phyloP scores from a whole-genome alignment of 495 filamentous ascomycete genomes.

The Hypoxylon rickii region DNA sequence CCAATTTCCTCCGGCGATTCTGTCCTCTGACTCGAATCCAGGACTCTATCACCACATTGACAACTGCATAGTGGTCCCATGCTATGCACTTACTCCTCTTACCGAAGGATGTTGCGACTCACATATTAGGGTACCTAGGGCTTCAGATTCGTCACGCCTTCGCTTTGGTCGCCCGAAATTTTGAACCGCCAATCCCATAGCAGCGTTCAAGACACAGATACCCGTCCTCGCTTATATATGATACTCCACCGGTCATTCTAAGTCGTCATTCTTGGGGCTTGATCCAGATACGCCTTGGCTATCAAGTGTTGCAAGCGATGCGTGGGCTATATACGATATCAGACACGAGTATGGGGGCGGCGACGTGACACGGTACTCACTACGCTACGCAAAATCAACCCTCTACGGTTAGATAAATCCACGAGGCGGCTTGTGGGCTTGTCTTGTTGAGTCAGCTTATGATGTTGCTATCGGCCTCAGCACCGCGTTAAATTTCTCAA shows the following conservation, averaged over 20 bases:
- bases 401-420: background rate
- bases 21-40: background rate
- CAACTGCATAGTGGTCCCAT: too few relatives aligned
- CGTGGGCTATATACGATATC: too few relatives aligned
- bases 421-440: constrained; percentile 7
- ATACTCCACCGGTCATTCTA: too few relatives aligned
- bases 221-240: too few relatives aligned
- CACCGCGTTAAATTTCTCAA: constrained; percentile 15
- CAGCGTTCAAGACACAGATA: background rate
- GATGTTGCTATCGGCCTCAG: constrained; percentile 5
- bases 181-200: background rate
- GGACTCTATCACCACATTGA: background rate
- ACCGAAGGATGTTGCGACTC: too few relatives aligned
- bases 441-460: constrained; percentile 26
- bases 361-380: background rate
- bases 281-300: too few relatives aligned
- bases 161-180: background rate
- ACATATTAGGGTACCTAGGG: too few relatives aligned
- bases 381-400: constrained; percentile 4
- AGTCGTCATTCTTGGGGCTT: too few relatives aligned
- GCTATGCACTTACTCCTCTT: too few relatives aligned
- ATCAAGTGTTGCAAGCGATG: too few relatives aligned
- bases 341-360: constrained; percentile 4
- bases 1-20: background rate
- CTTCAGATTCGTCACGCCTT: too few relatives aligned